These are phyloP conservation scores for Corymbia calophylla DNA, from an alignment of 441 rosid genomes.

Conservation along the genomic window DNA sequence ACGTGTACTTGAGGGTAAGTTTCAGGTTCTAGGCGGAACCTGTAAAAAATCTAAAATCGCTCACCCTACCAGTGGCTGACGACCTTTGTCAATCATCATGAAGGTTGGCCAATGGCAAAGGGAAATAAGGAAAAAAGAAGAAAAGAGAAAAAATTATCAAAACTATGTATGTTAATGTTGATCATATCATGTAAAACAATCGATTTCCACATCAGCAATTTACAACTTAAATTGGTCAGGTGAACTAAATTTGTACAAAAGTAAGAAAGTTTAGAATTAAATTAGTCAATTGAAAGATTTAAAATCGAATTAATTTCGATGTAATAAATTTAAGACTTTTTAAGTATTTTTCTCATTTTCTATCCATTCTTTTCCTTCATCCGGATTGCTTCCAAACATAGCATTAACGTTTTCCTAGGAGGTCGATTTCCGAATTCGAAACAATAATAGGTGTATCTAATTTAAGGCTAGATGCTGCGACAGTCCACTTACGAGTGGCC, in stretches of 20 bases:
- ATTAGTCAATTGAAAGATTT: too few species aligned
- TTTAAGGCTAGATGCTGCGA: not conserved
- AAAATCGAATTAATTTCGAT: too few species aligned
- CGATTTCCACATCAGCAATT: too few species aligned
- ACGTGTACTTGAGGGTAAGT: too few species aligned
- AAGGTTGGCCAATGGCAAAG: not conserved
- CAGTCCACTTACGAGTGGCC: not conserved
- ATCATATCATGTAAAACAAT: rapidly evolving
- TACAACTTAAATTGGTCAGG: too few species aligned
- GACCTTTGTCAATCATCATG: not conserved
- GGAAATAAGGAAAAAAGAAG: too few species aligned
- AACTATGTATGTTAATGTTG: rapidly evolving
- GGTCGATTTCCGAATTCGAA: not conserved
- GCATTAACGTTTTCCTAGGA: not conserved
- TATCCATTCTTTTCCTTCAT: not conserved
- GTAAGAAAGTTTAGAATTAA: too few species aligned
- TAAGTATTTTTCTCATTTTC: not conserved
- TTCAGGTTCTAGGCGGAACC: too few species aligned
- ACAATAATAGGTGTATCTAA: not conserved
- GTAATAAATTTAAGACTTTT: too few species aligned
- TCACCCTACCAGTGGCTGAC: too few species aligned
- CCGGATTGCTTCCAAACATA: not conserved
- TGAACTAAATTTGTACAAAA: not conserved
- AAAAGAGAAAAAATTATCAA: too few species aligned
- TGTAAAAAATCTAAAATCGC: too few species aligned